phyloP scores from a whole-genome alignment of 192 early-diverging fungal species.

The Backusella mclennaniae region DNA sequence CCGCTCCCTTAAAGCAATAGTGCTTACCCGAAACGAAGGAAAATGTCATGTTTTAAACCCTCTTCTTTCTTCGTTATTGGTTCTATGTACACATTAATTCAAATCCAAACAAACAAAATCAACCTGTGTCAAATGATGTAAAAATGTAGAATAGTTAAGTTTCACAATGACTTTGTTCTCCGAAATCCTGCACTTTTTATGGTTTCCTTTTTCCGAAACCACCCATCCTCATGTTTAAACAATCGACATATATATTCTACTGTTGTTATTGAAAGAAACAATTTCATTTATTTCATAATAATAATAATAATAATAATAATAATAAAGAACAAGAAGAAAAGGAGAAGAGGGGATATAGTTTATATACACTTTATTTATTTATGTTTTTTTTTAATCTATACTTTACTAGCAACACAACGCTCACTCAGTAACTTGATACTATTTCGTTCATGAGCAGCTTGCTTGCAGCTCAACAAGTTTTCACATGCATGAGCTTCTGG shows the following conservation, averaged over 20 bases:
- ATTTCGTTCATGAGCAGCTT: conserved; percentile 57
- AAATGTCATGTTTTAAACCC: neutral
- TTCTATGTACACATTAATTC: neutral
- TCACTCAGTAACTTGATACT: conserved; percentile 62
- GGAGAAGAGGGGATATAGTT: neutral
- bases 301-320: neutral
- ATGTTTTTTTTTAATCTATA: conserved; percentile 39
- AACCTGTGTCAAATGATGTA: neutral
- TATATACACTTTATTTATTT: neutral
- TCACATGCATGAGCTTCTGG: conserved; percentile 74
- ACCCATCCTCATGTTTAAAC: neutral
- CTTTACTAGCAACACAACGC: conserved; percentile 72
- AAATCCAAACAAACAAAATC: neutral
- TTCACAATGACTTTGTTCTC: neutral
- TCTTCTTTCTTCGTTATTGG: neutral
- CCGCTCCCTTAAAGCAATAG: neutral
- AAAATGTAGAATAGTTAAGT: neutral
- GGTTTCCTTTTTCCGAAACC: conserved; percentile 3
- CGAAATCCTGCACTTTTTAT: neutral
- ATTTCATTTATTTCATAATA: neutral
- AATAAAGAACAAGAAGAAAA: neutral
- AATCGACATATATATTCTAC: neutral
- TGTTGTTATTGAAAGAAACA: neutral
- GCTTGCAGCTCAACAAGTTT: conserved; percentile 60
- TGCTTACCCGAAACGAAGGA: neutral